These are phyloP conservation scores for Kodamaea nitidulidarum DNA, from an alignment of 805 yeast species.

Conservation along the genomic window DNA sequence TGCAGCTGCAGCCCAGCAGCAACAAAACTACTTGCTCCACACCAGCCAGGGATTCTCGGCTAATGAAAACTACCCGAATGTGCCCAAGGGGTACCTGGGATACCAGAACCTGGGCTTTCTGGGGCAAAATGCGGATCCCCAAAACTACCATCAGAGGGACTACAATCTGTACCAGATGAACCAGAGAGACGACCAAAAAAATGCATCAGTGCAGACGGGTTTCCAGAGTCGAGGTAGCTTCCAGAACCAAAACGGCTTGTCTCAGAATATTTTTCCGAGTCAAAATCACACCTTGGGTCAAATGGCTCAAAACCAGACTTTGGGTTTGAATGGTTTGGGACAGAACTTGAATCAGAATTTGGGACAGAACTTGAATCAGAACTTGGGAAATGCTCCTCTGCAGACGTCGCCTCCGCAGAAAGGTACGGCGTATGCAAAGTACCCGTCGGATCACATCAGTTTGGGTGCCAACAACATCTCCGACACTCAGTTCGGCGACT, in stretches of 20 bases:
- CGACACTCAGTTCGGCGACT: neutral
- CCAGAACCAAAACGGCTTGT: neutral
- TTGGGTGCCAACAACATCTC: neutral
- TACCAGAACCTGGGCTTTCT: neutral
- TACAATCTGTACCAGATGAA: no score
- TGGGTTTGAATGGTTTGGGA: neutral
- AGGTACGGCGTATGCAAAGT: neutral
- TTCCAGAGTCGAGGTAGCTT: neutral
- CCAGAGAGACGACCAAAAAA: neutral
- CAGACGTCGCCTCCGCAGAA: no score
- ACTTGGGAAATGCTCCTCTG: no score
- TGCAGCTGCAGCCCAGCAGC: constrained; percentile 31
- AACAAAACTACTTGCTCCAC: constrained; percentile 14
- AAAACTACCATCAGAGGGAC: constrained; percentile 5
- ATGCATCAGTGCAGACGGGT: neutral
- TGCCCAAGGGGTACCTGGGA: constrained; percentile 5
- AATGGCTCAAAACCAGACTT: no score
- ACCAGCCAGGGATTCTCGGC: constrained; percentile 7
- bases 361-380: neutral
- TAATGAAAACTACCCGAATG: constrained; percentile 2
- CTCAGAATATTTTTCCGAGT: no score
- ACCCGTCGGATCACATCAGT: neutral
- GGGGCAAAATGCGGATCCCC: neutral
- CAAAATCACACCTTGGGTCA: no score
- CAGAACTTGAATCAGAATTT: neutral